Evolutionary conservation across 345 rosid genomes (phyloP), one percentile per base, ranked within the genome.

Genomic region (Salix udensis): DNA sequence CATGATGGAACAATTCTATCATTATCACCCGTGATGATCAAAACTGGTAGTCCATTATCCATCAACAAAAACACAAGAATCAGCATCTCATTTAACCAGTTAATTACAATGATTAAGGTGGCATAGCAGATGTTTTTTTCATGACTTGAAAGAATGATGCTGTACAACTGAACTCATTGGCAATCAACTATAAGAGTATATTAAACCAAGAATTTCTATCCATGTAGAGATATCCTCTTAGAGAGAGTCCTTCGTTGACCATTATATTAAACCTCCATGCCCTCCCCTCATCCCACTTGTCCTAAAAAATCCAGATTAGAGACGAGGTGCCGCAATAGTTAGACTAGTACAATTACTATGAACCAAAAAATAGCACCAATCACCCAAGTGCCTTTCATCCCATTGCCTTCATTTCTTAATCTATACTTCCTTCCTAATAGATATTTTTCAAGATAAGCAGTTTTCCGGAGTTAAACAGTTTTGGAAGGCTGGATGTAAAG

Each of bases 1-100:
- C 98, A 93, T 30, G 97, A 77, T 28, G 98, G 98, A 66, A 93
- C 96, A 21, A 95, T 82, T 68, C 94, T 88, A 80, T 93, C 98
- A 52, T 84, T 82, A 71, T 95, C 96, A 0, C 98, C 98, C 0
- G 98, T 89, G 77, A 95, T 67, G 26, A 95, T 88, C 71, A 93
- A 82, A 84, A 95, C 94, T 91, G 82, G 2, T 61, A 15, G 52
- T 67, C 61, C 76, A 66, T 69, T 6, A 36, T 42, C 65, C 74
- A 62, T 69, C 11, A 40, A 3, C 30, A 69, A 65, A 76, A 72
- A 4, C 26, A 73, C 69, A 80, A 75, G 58, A 15, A 75, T 77
- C 60, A 72, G 21, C 67, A 42, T 71, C 24, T 6, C 31, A 70
- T 44, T 69, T 12, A 42, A 64, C 13, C 46, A 4, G 18, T 62